Evolutionary conservation across 768 basidiomycete genomes (phyloP), one percentile per base, ranked within the genome.

Genomic region (Tricholoma matsutake): DNA sequence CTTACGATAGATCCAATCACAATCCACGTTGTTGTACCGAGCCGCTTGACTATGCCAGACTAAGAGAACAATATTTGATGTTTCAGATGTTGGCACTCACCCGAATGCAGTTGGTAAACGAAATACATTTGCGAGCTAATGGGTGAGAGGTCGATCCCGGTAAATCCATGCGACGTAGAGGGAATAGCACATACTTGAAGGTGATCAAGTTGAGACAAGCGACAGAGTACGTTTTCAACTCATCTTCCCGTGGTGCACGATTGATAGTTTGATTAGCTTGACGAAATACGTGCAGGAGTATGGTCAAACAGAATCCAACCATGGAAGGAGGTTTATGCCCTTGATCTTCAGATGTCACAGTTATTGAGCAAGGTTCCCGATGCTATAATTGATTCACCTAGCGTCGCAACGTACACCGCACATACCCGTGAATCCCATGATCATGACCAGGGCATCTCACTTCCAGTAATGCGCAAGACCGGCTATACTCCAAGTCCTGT

Each of bases 71-170:
- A 20, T 43, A 54, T 22, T 28, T 22, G 8, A 5, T 13, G 53
- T 14, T 35, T 47, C 28, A 49, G 37, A 43, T 10, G 6, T 16
- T 16, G 35, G 10, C 9, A 58, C 68, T 20, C 55, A 77, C 77
- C 77, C 13, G 65, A 64, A 52, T 78, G 72, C 6, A 81, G 64
- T 63, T 81, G 79, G 56, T 74, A 70, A 4, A 75, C 78, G 59
- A 81, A 81, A 65, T 76, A 79, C 61, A 76, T 64, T 60, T 81
- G 80, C 11, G 80, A 80, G 29, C 80, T 80, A 62, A 10, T 28
- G 11, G 29, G 56, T n/a, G 31, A 56, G 11, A 3, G 37, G 7
- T 31, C 31, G 6, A n/a, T 32, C 11, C 2, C 8, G 28, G 51
- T 3, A n/a, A 31, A 31, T 32, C 2, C 9, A 13, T 52, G 20